A percentile compares a stretch with the other conserved stretches of the same genome.
phyloP scores from a whole-genome alignment of 148 eudicot species.

The Dysphania ambrosioides region DNA sequence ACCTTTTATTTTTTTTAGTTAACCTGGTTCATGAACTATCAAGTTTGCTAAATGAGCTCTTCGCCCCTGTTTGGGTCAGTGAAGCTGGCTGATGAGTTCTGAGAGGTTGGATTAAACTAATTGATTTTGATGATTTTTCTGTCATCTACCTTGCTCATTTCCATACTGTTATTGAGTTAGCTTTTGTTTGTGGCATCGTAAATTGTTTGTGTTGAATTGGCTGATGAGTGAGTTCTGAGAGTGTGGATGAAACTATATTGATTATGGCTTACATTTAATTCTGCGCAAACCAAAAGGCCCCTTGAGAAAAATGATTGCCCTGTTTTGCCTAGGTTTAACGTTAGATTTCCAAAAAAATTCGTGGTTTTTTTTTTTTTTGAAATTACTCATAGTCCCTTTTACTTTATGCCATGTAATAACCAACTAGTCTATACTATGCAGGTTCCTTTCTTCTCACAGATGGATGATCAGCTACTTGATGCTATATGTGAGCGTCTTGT shows the following conservation, averaged over 20 bases:
- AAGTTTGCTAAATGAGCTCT: no score
- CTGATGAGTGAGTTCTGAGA: no score
- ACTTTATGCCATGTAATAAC: neutral
- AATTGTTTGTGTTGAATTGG: no score
- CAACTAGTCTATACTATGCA: slow-evolving; percentile 24
- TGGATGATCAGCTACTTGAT: slow-evolving; percentile 87
- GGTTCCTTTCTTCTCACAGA: slow-evolving; percentile 89
- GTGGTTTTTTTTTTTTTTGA: no score
- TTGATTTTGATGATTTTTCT: neutral
- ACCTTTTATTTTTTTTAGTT: no score
- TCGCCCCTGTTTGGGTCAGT: no score
- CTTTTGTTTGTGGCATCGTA: no score
- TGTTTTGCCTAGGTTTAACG: neutral
- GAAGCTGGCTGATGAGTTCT: neutral
- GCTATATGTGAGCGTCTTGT: slow-evolving; percentile 82
- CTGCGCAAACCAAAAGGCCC: neutral
- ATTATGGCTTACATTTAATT: neutral
- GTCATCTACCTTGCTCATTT: neutral
- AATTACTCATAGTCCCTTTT: neutral
- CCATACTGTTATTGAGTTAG: no score
- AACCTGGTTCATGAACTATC: no score
- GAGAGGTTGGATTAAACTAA: neutral
- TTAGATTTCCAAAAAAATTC: neutral
- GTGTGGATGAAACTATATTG: no score
- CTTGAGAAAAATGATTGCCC: no score